These are phyloP conservation scores for Biscogniauxia mediterranea DNA, from an alignment of 2,329 filamentous ascomycete species.

Conservation along the genomic window DNA sequence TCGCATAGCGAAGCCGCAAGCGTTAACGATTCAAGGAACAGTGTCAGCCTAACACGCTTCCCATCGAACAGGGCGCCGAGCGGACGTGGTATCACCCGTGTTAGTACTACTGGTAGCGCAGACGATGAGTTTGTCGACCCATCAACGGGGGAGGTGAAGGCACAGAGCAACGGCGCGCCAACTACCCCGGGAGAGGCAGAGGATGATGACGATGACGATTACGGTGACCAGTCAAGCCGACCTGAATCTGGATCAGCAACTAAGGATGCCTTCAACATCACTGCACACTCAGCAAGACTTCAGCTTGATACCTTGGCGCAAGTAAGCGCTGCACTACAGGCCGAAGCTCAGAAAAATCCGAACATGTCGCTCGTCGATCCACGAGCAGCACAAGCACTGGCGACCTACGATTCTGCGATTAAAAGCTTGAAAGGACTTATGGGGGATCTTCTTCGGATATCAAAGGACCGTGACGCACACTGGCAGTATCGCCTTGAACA, in stretches of 20 bases:
- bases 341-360: conserved; percentile 69
- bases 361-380: conserved; percentile 72
- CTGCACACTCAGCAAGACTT: conserved; percentile 88
- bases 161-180: conserved; percentile 35
- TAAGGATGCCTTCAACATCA: conserved; percentile 96
- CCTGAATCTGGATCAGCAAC: conserved; percentile 70
- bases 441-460: conserved; percentile 85
- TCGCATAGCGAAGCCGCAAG: conserved; percentile 53
- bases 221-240: conserved; percentile 70
- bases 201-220: conserved; percentile 63
- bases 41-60: conserved; percentile 44
- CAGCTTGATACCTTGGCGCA: conserved; percentile 88
- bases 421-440: conserved; percentile 82
- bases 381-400: conserved; percentile 71
- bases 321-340: conserved; percentile 78
- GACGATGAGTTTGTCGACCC: conserved; percentile 53
- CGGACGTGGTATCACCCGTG: conserved; percentile 34
- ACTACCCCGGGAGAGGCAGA: conserved; percentile 39
- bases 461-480: conserved; percentile 88
- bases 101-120: conserved; percentile 48
- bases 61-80: conserved; percentile 36
- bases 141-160: conserved; percentile 42
- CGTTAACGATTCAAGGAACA: conserved; percentile 45
- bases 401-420: conserved; percentile 86
- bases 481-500: conserved; percentile 95